A percentile compares a stretch with the other conserved stretches of the same genome.
These are phyloP conservation scores for Brettanomyces anomalus DNA, from an alignment of 805 yeast genomes.

Conservation along the genomic window DNA sequence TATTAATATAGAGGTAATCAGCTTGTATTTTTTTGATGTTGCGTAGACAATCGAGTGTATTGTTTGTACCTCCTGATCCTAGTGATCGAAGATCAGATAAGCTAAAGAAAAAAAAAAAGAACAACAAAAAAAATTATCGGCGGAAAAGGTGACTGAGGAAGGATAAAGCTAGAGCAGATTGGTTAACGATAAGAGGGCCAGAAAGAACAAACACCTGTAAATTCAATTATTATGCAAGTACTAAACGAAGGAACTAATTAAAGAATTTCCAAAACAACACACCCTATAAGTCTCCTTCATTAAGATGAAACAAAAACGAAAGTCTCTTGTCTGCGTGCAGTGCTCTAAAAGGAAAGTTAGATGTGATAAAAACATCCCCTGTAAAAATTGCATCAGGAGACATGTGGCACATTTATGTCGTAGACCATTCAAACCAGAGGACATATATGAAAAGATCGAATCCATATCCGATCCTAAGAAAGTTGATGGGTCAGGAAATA, in stretches of 20 bases:
- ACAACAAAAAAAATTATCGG: neutral
- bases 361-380: slow-evolving; percentile 19
- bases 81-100: too few species aligned
- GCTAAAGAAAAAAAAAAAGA: neutral
- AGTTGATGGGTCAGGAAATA: neutral
- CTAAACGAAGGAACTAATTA: too few species aligned
- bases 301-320: neutral
- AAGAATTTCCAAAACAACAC: too few species aligned
- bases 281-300: neutral
- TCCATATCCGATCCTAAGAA: neutral
- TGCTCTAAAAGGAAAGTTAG: slow-evolving; percentile 17
- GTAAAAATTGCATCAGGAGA: slow-evolving; percentile 13
- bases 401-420: slow-evolving; percentile 12
- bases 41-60: too few species aligned
- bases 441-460: neutral
- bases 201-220: neutral
- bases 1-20: too few species aligned
- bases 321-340: slow-evolving; percentile 12
- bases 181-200: neutral
- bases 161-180: too few species aligned
- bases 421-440: slow-evolving; percentile 5
- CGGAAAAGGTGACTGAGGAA: too few species aligned
- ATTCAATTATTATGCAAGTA: too few species aligned
- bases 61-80: too few species aligned
- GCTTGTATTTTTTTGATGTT: too few species aligned